Percentiles rank a stretch among this genome's conserved stretches.
Evolutionary conservation across 1,139 yeast species (phyloP).

Genomic region (Suhomyces guaymorum): DNA sequence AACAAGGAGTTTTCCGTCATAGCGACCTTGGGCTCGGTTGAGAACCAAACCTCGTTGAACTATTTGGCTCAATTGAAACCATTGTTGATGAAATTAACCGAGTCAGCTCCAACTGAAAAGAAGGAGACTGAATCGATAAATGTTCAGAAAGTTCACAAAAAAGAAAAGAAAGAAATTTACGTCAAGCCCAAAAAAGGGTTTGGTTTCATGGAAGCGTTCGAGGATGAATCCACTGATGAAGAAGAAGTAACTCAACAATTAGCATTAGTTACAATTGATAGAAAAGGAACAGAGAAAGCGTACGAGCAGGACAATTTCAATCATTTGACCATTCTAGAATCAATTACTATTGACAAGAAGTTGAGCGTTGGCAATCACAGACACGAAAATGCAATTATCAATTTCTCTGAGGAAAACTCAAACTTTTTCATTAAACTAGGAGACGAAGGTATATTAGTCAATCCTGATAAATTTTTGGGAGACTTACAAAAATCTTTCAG

Average conservation of each 20-base stretch:
- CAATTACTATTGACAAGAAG: not conserved
- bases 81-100: slow-evolving; percentile 29
- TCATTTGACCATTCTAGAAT: slow-evolving; percentile 1
- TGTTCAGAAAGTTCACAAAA: too few species aligned
- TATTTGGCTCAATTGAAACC: slow-evolving; percentile 37
- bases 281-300: not conserved
- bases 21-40: slow-evolving; percentile 19
- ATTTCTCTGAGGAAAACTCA: not conserved
- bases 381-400: not conserved
- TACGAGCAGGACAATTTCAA: slow-evolving; percentile 2
- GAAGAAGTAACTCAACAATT: slow-evolving; percentile 6
- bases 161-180: slow-evolving; percentile 23
- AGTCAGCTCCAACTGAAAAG: not conserved
- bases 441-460: not conserved
- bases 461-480: not conserved
- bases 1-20: slow-evolving; percentile 22
- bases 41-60: slow-evolving; percentile 19
- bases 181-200: slow-evolving; percentile 37
- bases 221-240: slow-evolving; percentile 22
- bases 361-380: not conserved
- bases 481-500: not conserved
- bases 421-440: not conserved
- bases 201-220: slow-evolving; percentile 37
- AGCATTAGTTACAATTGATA: not conserved
- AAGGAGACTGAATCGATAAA: not conserved